Conservation (phyloP, 495 filamentous ascomycete genomes). For the Xylaria flabelliformis region DNA sequence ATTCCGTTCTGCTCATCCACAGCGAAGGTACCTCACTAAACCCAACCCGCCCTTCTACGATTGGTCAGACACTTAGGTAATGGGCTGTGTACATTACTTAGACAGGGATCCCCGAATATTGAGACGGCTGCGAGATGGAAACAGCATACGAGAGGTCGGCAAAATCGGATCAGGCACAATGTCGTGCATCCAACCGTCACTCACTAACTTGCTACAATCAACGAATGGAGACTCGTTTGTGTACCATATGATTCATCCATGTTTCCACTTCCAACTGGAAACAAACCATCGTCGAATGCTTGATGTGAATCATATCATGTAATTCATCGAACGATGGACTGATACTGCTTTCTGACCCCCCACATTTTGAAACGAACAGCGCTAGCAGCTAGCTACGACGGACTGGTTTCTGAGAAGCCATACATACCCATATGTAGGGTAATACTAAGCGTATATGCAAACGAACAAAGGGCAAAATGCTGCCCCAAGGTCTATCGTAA, state of each 20-base stretch:
- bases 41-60: not conserved
- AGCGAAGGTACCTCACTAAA: not conserved
- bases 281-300: not conserved
- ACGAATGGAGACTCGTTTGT: not conserved
- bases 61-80: not conserved
- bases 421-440: too few relatives aligned
- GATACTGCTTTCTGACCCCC: not conserved
- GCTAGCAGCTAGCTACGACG: not conserved
- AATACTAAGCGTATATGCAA: not conserved
- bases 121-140: not conserved
- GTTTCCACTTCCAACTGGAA: not conserved
- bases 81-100: not conserved
- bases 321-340: slow-evolving; percentile 14
- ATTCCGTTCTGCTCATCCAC: not conserved
- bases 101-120: not conserved
- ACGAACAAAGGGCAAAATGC: not conserved
- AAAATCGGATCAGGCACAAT: slow-evolving; percentile 12
- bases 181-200: slow-evolving; percentile 8
- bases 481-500: not conserved
- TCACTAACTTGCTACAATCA: not conserved
- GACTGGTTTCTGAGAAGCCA: not conserved
- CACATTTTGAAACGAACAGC: not conserved
- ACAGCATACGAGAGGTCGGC: slow-evolving; percentile 2
- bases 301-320: slow-evolving; percentile 7
- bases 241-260: not conserved